phyloP scores from a whole-genome alignment of 2,329 filamentous ascomycete genomes.

The Colletotrichum liriopes region DNA sequence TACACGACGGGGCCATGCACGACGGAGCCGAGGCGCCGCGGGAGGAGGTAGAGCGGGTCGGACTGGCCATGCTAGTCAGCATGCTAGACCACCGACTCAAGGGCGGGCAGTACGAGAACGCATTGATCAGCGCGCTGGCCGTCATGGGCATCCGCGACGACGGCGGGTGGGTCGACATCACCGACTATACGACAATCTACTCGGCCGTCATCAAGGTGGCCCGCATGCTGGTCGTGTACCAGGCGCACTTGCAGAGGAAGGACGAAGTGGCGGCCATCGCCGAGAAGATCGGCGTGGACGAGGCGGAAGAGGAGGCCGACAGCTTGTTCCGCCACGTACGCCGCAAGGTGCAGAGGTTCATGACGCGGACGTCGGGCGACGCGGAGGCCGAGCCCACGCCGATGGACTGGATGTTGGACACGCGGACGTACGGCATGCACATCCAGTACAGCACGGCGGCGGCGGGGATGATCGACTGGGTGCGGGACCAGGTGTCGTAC shows the following conservation, averaged over 20 bases:
- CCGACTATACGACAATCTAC: slow-evolving; percentile 40
- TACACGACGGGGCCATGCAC: no score
- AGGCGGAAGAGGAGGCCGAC: not conserved
- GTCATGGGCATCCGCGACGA: slow-evolving; percentile 29
- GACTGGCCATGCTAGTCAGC: not conserved
- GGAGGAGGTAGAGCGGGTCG: not conserved
- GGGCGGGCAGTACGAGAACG: not conserved
- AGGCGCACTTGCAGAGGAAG: not conserved
- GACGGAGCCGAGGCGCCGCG: no score
- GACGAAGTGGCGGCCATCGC: no score
- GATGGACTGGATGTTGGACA: slow-evolving; percentile 44
- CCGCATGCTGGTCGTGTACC: slow-evolving; percentile 36
- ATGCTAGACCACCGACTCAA: not conserved
- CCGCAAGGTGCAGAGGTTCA: slow-evolving; percentile 38
- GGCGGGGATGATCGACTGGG: not conserved
- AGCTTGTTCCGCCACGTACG: slow-evolving; percentile 34
- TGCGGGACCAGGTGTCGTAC: not conserved
- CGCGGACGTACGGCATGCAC: slow-evolving; percentile 27
- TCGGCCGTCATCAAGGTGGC: slow-evolving; percentile 43
- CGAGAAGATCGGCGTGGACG: not conserved
- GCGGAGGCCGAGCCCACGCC: slow-evolving; percentile 19
- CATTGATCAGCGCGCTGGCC: not conserved
- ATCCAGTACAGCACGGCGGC: slow-evolving; percentile 40
- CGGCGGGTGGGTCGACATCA: slow-evolving; percentile 14
- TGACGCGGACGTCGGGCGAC: slow-evolving; percentile 25